Base-by-base conservation (phyloP, 805 yeast species). In the Candida peoriensis region DNA sequence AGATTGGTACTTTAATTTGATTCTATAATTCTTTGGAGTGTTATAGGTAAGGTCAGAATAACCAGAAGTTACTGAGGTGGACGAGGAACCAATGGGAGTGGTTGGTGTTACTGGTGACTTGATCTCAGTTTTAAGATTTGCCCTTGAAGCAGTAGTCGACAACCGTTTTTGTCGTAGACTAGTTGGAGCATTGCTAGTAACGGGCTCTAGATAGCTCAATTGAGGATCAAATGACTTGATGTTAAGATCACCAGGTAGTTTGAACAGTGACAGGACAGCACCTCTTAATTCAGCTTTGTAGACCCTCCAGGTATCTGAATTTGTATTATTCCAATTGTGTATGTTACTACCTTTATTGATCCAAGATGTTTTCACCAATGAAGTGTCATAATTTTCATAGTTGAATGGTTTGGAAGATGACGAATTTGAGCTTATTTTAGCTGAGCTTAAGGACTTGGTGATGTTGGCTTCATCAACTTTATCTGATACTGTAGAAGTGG, bases 261-360 rank as follows among this genome's bases (percentile, higher is more conserved):
- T 81, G 62, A 73, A 83, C 13, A 88, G 55, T 35, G 68, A 65
- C 34, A 88, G 58, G 28, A 66, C 64, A 2, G 88, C 74, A 14
- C 95, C 95, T 47, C 70, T 74, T 38, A 88, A 60, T 48, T 78
- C 85, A 0, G 82, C 87, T 33, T 81, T 66, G 37, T 65, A 74
- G 21, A 85, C 55, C 39, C 71, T 54, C 63, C 62, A 57, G 1
- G 50, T 44, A 27, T 50, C 55, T 5, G 52, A 28, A 16, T 43
- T 40, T 4, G 50, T 29, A 15, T 36, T 38, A 24, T 44, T 43
- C 43, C 47, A 47, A 20, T 50, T 44, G 12, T 36, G 43, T 25
- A 52, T 42, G 26, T 63, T 61, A 21, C 58, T 55, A 2, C 73
- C 63, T 41, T 65, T 68, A 50, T 80, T 80, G 13, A 79, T 44